Evolutionary conservation across 2,329 filamentous ascomycete species (phyloP), one percentile per base, ranked within the genome.

Genomic region (Samsoniella hepiali): DNA sequence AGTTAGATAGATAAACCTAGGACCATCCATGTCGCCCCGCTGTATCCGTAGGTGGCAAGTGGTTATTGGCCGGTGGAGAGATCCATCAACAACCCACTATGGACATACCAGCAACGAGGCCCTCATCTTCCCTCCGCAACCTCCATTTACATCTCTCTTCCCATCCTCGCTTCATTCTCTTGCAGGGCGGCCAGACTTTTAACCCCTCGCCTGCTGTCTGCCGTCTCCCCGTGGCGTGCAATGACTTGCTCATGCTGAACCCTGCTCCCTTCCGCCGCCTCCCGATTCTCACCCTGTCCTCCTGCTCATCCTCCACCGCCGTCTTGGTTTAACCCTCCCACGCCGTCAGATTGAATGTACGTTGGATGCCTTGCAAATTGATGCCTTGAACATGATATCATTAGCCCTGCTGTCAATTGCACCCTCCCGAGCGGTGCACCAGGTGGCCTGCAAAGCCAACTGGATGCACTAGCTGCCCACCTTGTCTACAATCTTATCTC

Each of bases 141-240:
- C 3, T 49, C 22, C 38, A 17, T 53, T 36, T 15, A 22, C 22
- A n/a, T 9, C 29, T 38, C 34, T 42, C 53, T 9, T 56, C 36
- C 1, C 27, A 8, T 56, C 53, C 7, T 55, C 53, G 9, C n/a
- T 22, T 22, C 22, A 6, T 40, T 31, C 17, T 31, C 38, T 44
- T 22, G 22, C 22, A 22, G 22, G 22, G 10, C 13, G n/a, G 36
- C 53, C 53, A 44, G 36, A 42, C 22, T n/a, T 31, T 32, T 54
- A 11, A 6, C 36, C 38, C 27, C 9, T 10, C 5, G 29, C 13
- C 22, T 11, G 2, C 7, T 17, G 34, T 36, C 53, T 56, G 53
- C 53, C 53, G 53, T 56, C 53, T 22, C 42, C 10, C 3, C 5
- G 36, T 44, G 53, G 53, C 53, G 53, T 44, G 53, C 53, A 56